Conservation (phyloP, 345 rosid species). For the Rhodamnia argentea region DNA sequence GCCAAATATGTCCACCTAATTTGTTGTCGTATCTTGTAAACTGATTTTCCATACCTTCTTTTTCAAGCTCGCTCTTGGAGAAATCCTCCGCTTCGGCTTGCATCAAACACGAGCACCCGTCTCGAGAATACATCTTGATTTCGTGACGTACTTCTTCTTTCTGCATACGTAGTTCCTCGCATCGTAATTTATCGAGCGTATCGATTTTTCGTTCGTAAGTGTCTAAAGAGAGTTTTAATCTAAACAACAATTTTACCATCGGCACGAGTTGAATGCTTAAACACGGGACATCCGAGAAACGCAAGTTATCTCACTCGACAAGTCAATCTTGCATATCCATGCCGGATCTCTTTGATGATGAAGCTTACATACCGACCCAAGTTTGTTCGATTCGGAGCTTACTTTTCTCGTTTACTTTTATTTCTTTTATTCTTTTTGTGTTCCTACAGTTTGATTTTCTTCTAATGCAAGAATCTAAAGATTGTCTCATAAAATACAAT, state of each 20-base stretch:
- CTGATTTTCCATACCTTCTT: neutral
- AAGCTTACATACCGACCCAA: neutral
- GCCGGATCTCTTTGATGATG: neutral
- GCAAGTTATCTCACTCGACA: fast-evolving
- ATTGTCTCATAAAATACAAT: neutral
- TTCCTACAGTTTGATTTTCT: neutral
- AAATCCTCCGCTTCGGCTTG: too few relatives aligned
- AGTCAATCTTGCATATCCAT: neutral
- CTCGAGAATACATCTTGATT: too few relatives aligned
- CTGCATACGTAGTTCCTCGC: too few relatives aligned
- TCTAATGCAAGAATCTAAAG: neutral
- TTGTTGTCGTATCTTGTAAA: neutral
- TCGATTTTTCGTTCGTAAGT: neutral
- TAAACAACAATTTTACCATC: too few relatives aligned
- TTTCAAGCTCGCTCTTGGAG: too few relatives aligned
- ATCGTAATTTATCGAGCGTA: neutral
- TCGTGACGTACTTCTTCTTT: too few relatives aligned
- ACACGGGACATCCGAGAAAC: fast-evolving
- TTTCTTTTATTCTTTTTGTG: neutral
- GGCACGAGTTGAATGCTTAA: neutral
- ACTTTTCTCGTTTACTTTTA: neutral
- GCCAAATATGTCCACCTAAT: neutral
- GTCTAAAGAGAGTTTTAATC: too few relatives aligned
- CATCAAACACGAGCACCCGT: too few relatives aligned
- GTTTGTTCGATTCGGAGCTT: fast-evolving